Evolutionary conservation across 208 protist species (phyloP), one percentile per base, ranked within the genome.

Genomic region (Porcisia deanei): DNA sequence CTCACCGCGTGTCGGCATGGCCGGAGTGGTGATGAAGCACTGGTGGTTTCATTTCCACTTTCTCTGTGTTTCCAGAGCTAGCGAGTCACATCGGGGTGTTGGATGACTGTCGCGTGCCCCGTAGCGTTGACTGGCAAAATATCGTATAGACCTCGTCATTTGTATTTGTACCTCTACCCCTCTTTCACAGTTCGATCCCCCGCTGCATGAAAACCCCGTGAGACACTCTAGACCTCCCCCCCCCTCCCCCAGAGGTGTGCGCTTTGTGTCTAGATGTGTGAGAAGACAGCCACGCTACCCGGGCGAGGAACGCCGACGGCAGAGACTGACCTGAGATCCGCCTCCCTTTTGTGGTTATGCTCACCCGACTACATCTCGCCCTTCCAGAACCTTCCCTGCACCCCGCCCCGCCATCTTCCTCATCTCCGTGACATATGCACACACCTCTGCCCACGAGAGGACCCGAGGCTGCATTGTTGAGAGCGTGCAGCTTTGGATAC

Each of bases 81-180:
- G 20, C 9, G 61, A 16, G 61, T 9, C 61, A 16, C 39, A 16
- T 49, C 3, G 61, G 3, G 4, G 34, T 47, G 7, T 12, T 66
- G 20, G 39, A 2, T 22, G 61, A 20, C 16, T 66, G 5, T 22
- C 61, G 2, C 43, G 61, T 66, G 61, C 39, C 4, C 39, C 61
- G 20, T 22, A 66, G 25, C 9, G 37, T 43, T 22, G 59, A 22
- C 34, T 45, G 8, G 59, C 0, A 12, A 4, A 12, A 22, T 43
- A 20, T 64, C 34, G 34, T 39, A 30, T 64, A 22, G 8, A 37
- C 39, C 34, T 45, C 34, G 2, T 5, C 47, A 52, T 14, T 14
- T 52, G 10, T 64, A 37, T 64, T 39, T 73, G 41, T 39, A 68
- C 39, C 34, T 73, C 41, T 73, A 47, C 37, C 49, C 41, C 49